Base-by-base conservation (phyloP, 2,329 filamentous ascomycete species). In the Neospermospora avenae region DNA sequence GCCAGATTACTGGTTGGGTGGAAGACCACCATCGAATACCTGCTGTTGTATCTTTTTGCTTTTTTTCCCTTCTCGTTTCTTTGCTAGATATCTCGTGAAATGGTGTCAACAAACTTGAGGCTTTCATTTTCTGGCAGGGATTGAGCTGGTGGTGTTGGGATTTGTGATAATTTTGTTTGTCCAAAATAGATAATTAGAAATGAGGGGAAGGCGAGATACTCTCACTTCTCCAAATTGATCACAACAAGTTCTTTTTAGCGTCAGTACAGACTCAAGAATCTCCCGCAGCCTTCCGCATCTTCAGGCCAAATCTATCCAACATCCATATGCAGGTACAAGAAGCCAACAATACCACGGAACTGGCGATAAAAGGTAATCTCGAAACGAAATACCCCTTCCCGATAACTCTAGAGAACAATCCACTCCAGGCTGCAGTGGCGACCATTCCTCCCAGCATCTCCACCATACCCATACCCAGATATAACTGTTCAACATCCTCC, bases 391-490 rank as follows among this genome's bases (percentile, higher is more conserved):
- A 58, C 5, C 55, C 48, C 28, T 42, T 53, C 14, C 59, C 62
- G 20, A 65, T 18, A 7, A 61, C 59, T 24, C 42, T 51, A 3
- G 55, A 37, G 55, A 64, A 61, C 4, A 58, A 13, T 8, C 51
- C 49, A 51, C 52, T 61, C 63, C 63, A 65, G 20, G 45, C 52
- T 11, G 48, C 59, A 8, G 59, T 62, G 11, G 55, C 59, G 16
- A 63, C 10, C 55, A 65, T 65, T 3, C 55, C 61, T 1, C 51
- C 62, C 13, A 63, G 20, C 13, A 58, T 65, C 55, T 62, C 59
- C 44, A 62, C 53, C 54, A 64, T 57, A n/a, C 61, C 61, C 52
- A 65, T 65, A 2, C 61, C 63, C 28, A 65, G n/a, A 46, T 65
- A 65, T 52, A 65, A 41, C 53, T 65, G 53, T 41, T 62, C 57